A percentile compares a stretch with the other conserved stretches of the same genome.
phyloP scores from a whole-genome alignment of 2,329 filamentous ascomycete genomes.

The Apiospora arundinis region DNA sequence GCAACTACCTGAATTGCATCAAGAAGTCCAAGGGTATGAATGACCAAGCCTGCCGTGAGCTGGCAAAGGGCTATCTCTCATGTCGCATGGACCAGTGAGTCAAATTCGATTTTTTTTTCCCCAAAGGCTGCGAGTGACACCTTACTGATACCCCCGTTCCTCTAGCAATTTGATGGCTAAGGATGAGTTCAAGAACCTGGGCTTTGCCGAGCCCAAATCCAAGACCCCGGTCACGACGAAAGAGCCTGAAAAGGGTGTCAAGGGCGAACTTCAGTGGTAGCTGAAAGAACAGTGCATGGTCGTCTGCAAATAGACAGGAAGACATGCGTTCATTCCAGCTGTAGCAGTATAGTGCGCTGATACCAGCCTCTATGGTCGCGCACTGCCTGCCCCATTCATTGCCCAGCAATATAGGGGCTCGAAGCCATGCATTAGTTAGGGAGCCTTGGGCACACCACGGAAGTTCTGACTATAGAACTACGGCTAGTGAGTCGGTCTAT shows the following conservation, averaged over 20 bases:
- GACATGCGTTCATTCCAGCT: not conserved
- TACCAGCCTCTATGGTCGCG: not conserved
- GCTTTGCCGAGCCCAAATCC: slow-evolving; percentile 59
- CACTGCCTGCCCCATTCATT: not conserved
- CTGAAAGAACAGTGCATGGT: not conserved
- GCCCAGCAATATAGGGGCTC: not conserved
- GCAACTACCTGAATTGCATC: slow-evolving; percentile 83
- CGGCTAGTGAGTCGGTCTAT: not conserved
- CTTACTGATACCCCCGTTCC: not conserved
- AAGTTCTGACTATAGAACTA: not conserved
- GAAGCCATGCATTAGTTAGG: not conserved
- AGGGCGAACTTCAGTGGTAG: slow-evolving; percentile 45
- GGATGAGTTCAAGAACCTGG: slow-evolving; percentile 93
- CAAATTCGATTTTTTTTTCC: not conserved
- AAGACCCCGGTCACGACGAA: slow-evolving; percentile 18
- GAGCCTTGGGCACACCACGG: not conserved
- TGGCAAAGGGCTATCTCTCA: slow-evolving; percentile 87
- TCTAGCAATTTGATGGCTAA: slow-evolving; percentile 90
- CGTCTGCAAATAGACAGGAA: not conserved
- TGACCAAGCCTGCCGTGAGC: slow-evolving; percentile 79
- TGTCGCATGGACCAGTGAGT: slow-evolving; percentile 94
- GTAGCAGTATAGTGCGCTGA: not conserved
- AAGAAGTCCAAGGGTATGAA: slow-evolving; percentile 85
- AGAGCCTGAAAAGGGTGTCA: slow-evolving; percentile 36
- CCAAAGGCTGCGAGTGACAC: not conserved